Evolutionary conservation across 306 rosid genomes (phyloP), one percentile per base, ranked within the genome.

Genomic region (Quillaja saponaria): DNA sequence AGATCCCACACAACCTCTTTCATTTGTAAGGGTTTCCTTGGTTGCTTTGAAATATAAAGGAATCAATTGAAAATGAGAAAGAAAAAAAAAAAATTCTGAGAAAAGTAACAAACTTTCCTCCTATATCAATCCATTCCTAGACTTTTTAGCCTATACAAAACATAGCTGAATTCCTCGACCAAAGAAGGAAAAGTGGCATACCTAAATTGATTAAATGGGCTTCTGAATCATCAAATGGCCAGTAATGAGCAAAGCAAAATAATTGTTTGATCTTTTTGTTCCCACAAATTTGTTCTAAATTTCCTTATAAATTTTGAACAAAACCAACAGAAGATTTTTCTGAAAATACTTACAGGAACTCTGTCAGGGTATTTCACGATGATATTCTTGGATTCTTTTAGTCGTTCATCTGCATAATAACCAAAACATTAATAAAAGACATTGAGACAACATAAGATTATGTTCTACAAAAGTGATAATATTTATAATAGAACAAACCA

Each of bases 301-400:
- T 35, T 39, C 17, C 39, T 0, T 4, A 25, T 25, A 25, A 16
- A 15, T 25, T 38, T 48, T 4, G 8, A 13, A 38, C 51, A 19
- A 10, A 21, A 15, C 18, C 44, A 25, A 25, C 48, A 34, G 44
- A 58, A 4, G 31, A 25, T 25, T 25, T 25, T n/a, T n/a, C n/a
- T 2, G 31, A 4, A 25, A 75, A 63, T 7, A 31, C 64, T 39
- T 78, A 68, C 76, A 0, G 79, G 78, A 21, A 74, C 55, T 49
- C 81, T 77, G 60, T 82, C 83, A 9, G 81, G 81, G 67, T 78
- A 75, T 68, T 82, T 82, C 53, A 16, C 18, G 15, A 61, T 3
- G 68, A 82, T 75, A 54, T 46, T 68, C n/a, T 61, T 59, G 12
- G 79, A 72, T 6, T 75, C 87, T 35, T 75, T 69, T 6, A 68